phyloP scores from a whole-genome alignment of 495 filamentous ascomycete species.

The Eremomyces bilateralis region DNA sequence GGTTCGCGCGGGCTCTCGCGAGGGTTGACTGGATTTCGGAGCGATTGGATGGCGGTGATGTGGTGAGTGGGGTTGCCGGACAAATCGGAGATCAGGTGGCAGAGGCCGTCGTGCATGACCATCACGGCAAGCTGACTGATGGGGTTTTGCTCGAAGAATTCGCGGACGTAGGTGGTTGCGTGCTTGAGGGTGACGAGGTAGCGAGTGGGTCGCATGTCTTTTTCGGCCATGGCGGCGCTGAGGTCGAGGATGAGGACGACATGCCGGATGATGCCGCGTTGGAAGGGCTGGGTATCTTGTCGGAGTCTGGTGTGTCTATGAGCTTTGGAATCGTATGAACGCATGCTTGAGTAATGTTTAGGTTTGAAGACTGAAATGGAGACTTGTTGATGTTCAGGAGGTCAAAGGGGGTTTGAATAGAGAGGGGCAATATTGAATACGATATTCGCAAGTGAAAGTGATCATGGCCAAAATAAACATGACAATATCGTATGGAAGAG shows the following conservation, averaged over 20 bases:
- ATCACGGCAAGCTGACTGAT: slow-evolving; percentile 86
- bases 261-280: slow-evolving; percentile 92
- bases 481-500: no score
- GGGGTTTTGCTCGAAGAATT: slow-evolving; percentile 98
- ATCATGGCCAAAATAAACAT: no score
- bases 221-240: slow-evolving; percentile 82
- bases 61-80: slow-evolving; percentile 81
- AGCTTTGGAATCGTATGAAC: no score
- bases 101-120: slow-evolving; percentile 75
- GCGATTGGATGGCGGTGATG: slow-evolving; percentile 46
- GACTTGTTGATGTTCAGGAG: no score
- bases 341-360: no score
- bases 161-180: slow-evolving; percentile 68
- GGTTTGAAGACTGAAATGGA: no score
- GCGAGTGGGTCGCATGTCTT: slow-evolving; percentile 74
- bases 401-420: no score
- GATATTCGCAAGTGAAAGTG: no score
- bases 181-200: slow-evolving; percentile 66
- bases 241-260: slow-evolving; percentile 83
- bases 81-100: slow-evolving; percentile 66
- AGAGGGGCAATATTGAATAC: no score
- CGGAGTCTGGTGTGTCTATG: slow-evolving; percentile 32
- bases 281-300: slow-evolving; percentile 80
- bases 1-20: slow-evolving; percentile 39
- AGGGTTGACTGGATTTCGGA: slow-evolving; percentile 24